These are phyloP conservation scores for Stephania yunnanensis DNA, from an alignment of 164 flowering plant genomes.

Conservation along the genomic window DNA sequence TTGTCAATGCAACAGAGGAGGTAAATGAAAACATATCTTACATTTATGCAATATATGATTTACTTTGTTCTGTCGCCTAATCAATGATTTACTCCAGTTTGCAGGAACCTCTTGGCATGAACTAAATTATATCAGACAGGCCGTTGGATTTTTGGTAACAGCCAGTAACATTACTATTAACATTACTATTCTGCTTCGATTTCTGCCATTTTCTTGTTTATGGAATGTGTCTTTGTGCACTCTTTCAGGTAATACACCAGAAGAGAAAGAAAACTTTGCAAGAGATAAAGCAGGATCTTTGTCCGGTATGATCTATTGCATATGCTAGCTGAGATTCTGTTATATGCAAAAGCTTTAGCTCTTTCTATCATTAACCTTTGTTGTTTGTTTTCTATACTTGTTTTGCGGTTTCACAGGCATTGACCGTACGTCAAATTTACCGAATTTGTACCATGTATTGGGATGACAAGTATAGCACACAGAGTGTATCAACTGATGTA, in stretches of 20 bases:
- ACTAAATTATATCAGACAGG: conserved; percentile 88
- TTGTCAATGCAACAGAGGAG: conserved; percentile 72
- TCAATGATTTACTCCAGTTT: conserved; percentile 41
- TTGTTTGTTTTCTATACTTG: neutral
- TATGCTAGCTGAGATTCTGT: neutral
- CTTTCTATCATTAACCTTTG: neutral
- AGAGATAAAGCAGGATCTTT: conserved; percentile 90
- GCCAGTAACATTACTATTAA: neutral
- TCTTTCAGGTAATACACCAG: conserved; percentile 87
- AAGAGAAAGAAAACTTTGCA: conserved; percentile 88
- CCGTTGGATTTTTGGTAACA: conserved; percentile 96
- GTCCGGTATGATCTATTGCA: conserved; percentile 57
- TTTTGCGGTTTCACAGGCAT: conserved; percentile 38
- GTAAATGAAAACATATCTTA: conserved; percentile 23
- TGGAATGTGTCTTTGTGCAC: conserved; percentile 1
- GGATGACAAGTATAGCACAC: conserved; percentile 97
- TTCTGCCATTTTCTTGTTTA: neutral
- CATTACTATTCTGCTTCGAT: neutral
- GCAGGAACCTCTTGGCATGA: conserved; percentile 99
- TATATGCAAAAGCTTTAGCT: neutral
- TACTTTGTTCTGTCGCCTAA: conserved; percentile 10
- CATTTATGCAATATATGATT: neutral
- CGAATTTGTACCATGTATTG: conserved; percentile 98
- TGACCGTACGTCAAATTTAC: conserved; percentile 88
- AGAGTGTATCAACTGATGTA: conserved; percentile 94